Evolutionary conservation across 306 rosid species (phyloP).

Genomic region (Glycyrrhiza uralensis): DNA sequence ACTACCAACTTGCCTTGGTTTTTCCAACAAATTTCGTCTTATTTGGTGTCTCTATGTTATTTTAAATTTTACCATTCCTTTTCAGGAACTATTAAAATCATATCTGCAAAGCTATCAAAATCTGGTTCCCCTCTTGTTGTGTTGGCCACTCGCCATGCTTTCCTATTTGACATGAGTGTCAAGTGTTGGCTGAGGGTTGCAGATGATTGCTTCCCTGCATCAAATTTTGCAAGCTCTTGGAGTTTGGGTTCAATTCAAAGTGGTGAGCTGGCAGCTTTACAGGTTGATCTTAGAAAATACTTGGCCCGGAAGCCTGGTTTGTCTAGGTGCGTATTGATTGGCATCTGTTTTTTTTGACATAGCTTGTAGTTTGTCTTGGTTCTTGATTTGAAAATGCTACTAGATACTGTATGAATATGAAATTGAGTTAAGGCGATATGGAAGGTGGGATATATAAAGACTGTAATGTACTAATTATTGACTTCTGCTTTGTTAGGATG

Average conservation of each 20-base stretch:
- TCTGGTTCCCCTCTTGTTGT: conserved; percentile 80
- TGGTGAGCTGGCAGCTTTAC: conserved; percentile 93
- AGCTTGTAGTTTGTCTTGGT: background rate
- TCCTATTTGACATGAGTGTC: conserved; percentile 81
- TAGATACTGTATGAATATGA: background rate
- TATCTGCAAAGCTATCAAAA: conserved; percentile 74
- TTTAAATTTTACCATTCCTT: conserved; percentile 13
- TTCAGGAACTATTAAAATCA: conserved; percentile 71
- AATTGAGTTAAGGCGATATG: conserved; percentile 8
- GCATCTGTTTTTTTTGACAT: background rate
- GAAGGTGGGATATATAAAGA: background rate
- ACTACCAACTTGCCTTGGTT: background rate
- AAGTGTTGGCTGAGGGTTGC: conserved; percentile 99
- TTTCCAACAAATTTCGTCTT: background rate
- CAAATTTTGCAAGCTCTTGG: conserved; percentile 97
- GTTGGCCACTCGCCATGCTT: conserved; percentile 90
- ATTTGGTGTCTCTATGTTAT: conserved; percentile 1
- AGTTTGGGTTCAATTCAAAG: conserved; percentile 85
- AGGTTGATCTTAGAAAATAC: conserved; percentile 95
- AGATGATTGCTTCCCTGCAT: conserved; percentile 96
- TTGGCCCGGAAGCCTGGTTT: conserved; percentile 97
- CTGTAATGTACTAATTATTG: background rate
- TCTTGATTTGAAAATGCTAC: background rate
- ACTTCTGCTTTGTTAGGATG: background rate
- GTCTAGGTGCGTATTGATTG: conserved; percentile 73